Percentiles rank a stretch among this genome's conserved stretches.
These are phyloP conservation scores for Trichoderma harzianum DNA, from an alignment of 2,329 filamentous ascomycete species.

Conservation along the genomic window DNA sequence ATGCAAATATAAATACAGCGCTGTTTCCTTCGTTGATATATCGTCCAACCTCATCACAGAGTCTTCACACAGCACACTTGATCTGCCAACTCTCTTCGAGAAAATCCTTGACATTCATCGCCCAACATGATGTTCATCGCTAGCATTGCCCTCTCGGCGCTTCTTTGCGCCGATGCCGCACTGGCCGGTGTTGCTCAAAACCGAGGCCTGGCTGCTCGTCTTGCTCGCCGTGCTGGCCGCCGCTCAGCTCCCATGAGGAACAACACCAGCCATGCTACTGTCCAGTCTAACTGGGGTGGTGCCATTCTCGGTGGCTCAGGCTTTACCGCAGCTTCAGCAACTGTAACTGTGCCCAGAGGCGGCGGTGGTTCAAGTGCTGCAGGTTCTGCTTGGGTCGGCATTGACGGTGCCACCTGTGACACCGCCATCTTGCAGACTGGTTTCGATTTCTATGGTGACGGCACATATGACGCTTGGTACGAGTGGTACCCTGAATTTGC, in stretches of 20 bases:
- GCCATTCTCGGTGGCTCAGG: not conserved
- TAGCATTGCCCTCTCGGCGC: not conserved
- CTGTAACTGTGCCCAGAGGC: slow-evolving; percentile 1
- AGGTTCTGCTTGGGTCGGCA: slow-evolving; percentile 10
- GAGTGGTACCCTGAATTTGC: slow-evolving; percentile 12
- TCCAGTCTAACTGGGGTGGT: slow-evolving; percentile 13
- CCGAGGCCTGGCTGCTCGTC: slow-evolving; percentile 1
- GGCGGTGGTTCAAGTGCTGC: slow-evolving; percentile 9
- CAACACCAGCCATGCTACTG: not conserved
- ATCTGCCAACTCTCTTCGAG: not conserved
- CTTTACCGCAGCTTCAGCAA: not conserved
- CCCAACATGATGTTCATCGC: slow-evolving; percentile 3
- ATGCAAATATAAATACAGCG: not conserved
- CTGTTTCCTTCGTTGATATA: not conserved
- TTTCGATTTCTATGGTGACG: slow-evolving; percentile 12
- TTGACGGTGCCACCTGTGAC: not conserved
- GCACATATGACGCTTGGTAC: slow-evolving; percentile 13
- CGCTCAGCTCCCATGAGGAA: not conserved
- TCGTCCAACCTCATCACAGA: not conserved
- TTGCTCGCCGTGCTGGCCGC: slow-evolving; percentile 8
- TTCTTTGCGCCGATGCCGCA: slow-evolving; percentile 6
- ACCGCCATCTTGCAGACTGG: slow-evolving; percentile 3
- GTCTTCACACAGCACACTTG: not conserved
- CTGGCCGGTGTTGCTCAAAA: not conserved
- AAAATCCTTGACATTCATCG: not conserved